A percentile compares a stretch with the other conserved stretches of the same genome.
Conservation (phyloP, 208 protist genomes). For the Leishmania braziliensis region DNA sequence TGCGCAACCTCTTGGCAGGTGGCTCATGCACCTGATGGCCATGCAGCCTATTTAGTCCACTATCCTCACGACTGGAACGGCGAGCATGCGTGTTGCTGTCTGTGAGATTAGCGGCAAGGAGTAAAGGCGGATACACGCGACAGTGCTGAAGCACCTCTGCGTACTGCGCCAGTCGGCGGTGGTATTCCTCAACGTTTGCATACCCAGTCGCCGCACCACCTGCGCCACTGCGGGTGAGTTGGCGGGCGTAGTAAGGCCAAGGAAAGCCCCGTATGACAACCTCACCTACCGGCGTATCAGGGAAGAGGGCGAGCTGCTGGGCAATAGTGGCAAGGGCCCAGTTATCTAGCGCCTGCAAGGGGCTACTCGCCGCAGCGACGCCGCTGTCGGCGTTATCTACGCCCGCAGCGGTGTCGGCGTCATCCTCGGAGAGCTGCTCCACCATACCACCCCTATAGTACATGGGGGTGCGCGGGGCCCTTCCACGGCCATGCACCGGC, state of each 20-base stretch:
- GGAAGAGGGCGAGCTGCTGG: slow-evolving; percentile 51
- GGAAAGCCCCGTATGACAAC: slow-evolving; percentile 56
- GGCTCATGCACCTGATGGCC: background rate
- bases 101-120: slow-evolving; percentile 7
- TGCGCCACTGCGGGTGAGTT: slow-evolving; percentile 35
- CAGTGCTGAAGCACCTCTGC: slow-evolving; percentile 33
- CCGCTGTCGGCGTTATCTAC: slow-evolving; percentile 1
- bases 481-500: background rate
- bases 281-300: slow-evolving; percentile 62
- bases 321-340: slow-evolving; percentile 55
- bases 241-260: slow-evolving; percentile 62
- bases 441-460: slow-evolving; percentile 18
- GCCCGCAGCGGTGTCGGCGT: background rate
- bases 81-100: background rate
- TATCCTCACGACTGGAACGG: background rate
- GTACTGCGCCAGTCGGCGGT: slow-evolving; percentile 31
- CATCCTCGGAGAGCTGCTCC: slow-evolving; percentile 15
- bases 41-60: background rate
- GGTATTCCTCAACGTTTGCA: slow-evolving; percentile 31
- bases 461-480: slow-evolving; percentile 1
- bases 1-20: slow-evolving; percentile 8
- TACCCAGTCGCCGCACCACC: slow-evolving; percentile 38
- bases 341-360: slow-evolving; percentile 56
- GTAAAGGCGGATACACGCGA: slow-evolving; percentile 25
- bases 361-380: slow-evolving; percentile 7